phyloP scores from a whole-genome alignment of 352 stramenopile species.

The Phytophthora hibernalis region DNA sequence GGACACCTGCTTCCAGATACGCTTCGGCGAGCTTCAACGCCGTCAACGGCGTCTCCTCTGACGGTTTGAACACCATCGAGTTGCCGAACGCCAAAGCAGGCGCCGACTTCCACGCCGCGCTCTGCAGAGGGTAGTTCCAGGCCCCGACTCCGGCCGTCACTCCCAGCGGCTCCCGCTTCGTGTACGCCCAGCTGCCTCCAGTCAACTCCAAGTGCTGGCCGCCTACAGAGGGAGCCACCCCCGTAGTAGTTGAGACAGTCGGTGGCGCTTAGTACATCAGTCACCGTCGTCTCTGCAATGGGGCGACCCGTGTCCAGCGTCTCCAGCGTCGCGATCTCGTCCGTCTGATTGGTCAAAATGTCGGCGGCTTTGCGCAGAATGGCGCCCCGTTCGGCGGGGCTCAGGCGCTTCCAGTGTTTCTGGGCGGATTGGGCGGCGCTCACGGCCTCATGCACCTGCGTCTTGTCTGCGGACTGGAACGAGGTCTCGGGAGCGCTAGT shows the following conservation, averaged over 20 bases:
- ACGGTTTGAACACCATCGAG: slow-evolving; percentile 93
- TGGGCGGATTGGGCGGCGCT: slow-evolving; percentile 51
- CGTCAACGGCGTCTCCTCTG: slow-evolving; percentile 85
- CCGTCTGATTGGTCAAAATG: slow-evolving; percentile 62
- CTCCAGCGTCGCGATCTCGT: slow-evolving; percentile 77
- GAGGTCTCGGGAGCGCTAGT: slow-evolving; percentile 58
- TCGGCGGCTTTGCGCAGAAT: slow-evolving; percentile 71
- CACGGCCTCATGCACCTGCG: slow-evolving; percentile 65
- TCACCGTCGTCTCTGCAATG: slow-evolving; percentile 75
- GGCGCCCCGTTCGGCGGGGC: slow-evolving; percentile 65
- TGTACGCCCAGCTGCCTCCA: slow-evolving; percentile 80
- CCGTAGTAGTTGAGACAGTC: slow-evolving; percentile 87
- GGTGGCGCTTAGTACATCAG: slow-evolving; percentile 72
- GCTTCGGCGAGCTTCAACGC: slow-evolving; percentile 72
- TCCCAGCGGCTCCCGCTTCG: slow-evolving; percentile 71
- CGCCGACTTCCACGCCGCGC: slow-evolving; percentile 82
- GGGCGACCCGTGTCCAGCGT: slow-evolving; percentile 81
- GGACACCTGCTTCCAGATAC: slow-evolving; percentile 76
- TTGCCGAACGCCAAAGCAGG: slow-evolving; percentile 89
- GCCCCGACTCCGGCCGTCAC: slow-evolving; percentile 80
- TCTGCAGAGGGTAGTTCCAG: slow-evolving; percentile 88
- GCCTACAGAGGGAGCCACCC: slow-evolving; percentile 69
- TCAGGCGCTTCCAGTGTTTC: slow-evolving; percentile 65
- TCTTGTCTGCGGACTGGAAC: slow-evolving; percentile 52
- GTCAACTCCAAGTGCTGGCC: slow-evolving; percentile 75